These are phyloP conservation scores for Yarrowia deformans DNA, from an alignment of 805 yeast species.

Conservation along the genomic window DNA sequence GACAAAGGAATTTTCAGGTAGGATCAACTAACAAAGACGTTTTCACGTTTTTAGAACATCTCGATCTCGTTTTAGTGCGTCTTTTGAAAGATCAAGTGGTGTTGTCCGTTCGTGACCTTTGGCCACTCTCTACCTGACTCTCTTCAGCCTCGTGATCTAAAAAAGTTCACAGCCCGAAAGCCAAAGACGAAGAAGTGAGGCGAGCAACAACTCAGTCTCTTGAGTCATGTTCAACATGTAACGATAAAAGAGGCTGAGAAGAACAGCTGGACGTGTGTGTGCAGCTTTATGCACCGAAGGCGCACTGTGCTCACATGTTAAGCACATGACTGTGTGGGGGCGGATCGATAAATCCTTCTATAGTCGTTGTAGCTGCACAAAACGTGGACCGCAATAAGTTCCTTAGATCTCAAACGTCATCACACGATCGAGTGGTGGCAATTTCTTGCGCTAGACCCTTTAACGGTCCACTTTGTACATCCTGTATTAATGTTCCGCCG, in stretches of 20 bases:
- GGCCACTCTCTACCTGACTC: no score
- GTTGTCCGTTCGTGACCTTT: neutral
- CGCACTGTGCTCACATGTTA: neutral
- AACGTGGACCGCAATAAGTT: no score
- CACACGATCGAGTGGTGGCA: neutral
- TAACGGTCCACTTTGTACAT: no score
- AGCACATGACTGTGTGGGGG: no score
- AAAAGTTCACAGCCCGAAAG: slow-evolving; percentile 16
- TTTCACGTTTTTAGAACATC: no score
- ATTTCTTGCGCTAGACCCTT: neutral
- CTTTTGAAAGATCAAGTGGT: no score
- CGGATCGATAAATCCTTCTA: no score
- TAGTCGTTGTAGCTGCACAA: no score
- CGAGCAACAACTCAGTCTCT: neutral
- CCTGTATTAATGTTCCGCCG: neutral
- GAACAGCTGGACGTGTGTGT: neutral
- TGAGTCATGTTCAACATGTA: neutral
- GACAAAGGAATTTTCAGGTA: no score
- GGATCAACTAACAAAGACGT: no score
- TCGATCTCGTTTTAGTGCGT: no score
- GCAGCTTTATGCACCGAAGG: neutral
- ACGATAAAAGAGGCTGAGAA: neutral
- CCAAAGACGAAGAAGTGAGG: neutral
- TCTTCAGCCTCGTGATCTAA: slow-evolving; percentile 6
- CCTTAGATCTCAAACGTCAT: neutral